Evolutionary conservation across 2,329 filamentous ascomycete species (phyloP), one percentile per base, ranked within the genome.

Genomic region (Alternaria panax): DNA sequence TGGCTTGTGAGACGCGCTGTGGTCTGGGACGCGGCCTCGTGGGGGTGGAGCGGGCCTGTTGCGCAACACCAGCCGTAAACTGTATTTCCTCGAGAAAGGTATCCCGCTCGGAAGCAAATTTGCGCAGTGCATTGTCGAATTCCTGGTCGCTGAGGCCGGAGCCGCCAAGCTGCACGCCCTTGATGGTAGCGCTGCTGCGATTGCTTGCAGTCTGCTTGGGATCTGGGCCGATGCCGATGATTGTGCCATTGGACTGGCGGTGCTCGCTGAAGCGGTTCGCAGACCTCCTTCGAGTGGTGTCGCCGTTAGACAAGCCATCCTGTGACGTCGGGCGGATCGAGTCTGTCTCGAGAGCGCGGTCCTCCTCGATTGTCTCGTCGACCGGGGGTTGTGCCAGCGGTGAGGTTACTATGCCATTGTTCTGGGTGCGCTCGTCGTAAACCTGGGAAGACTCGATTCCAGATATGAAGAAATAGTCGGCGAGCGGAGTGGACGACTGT

Each of bases 31-130:
- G 90, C 28, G 93, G 87, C 9, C 88, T 87, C 24, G 89, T 87
- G 57, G 89, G 72, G 83, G 57, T 86, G 36, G 76, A 76, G 53
- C 72, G 74, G 59, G 71, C 77, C 65, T 75, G 75, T 57, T 71
- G 79, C 81, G 67, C 91, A 24, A 91, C 85, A 38, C 93, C 93
- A 22, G 93, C 92, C 66, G 87, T 92, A 76, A 98, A 93, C 67
- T 90, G 92, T 54, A 98, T 85, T 76, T 99, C 95, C 65, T 96
- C 92, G 52, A 98, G 83, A 72, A 99, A 99, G 60, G 90, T 90
- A 71, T 99, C 95, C 65, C 95, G 86, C 81, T 98, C 94, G n/a
- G 90, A 90, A 45, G 95, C 93, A 77, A 99, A 99, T 80, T 97
- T 98, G 72, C 93, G 82, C 67, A 99, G 84, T 25, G 95, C 94